phyloP scores from a whole-genome alignment of 2,329 filamentous ascomycete species.

The Nemania bipapillata region DNA sequence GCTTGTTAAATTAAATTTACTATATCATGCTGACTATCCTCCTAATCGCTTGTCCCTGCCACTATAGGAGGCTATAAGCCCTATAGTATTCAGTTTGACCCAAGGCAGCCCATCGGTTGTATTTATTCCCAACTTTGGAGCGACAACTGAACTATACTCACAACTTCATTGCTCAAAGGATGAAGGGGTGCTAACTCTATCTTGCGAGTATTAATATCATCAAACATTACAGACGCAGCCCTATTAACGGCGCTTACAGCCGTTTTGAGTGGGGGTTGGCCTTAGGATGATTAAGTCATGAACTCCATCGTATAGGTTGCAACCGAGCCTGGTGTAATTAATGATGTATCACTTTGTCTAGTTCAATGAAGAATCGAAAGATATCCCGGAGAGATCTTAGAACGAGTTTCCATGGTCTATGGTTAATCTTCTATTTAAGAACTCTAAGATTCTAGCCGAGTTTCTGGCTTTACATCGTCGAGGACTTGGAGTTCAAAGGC shows the following conservation, averaged over 20 bases:
- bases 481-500: not conserved
- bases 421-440: not conserved
- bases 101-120: not conserved
- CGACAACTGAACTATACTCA: conserved; percentile 10
- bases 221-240: not conserved
- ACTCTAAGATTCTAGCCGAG: conserved; percentile 1
- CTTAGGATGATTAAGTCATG: not conserved
- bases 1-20: not conserved
- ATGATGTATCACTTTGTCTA: conserved; percentile 10
- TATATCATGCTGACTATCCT: not conserved
- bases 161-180: not conserved
- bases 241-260: not conserved
- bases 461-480: conserved; percentile 5
- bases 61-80: conserved; percentile 4
- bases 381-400: not conserved
- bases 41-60: not conserved
- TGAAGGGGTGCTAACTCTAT: not conserved
- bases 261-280: conserved; percentile 5
- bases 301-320: conserved; percentile 12
- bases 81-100: conserved; percentile 10
- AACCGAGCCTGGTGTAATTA: not conserved
- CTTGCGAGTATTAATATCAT: not conserved
- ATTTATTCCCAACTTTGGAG: conserved; percentile 8
- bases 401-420: not conserved
- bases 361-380: not conserved